Conservation (phyloP, 345 rosid genomes). For the Noccaea caerulescens region DNA sequence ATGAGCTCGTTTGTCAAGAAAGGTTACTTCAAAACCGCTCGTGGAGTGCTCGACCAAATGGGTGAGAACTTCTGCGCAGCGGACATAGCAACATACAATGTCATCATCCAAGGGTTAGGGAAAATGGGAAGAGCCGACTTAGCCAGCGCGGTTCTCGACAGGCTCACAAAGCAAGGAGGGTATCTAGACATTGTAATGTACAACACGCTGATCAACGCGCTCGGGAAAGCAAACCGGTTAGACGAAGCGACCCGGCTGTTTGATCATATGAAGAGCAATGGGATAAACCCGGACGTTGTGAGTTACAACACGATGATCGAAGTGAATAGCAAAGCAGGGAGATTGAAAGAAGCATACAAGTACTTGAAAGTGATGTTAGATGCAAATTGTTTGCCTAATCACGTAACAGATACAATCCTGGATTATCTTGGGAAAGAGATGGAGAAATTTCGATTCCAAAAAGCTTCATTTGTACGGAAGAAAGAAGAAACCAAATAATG, state of each 20-base stretch:
- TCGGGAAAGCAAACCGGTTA: conserved; percentile 80
- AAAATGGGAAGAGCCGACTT: conserved; percentile 89
- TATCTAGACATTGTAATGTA: conserved; percentile 87
- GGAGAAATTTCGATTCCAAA: conserved; percentile 64
- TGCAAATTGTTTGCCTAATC: conserved; percentile 76
- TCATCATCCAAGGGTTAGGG: conserved; percentile 83
- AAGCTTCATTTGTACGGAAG: conserved; percentile 60
- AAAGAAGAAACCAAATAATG: conserved; percentile 39
- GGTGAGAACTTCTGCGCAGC: conserved; percentile 63
- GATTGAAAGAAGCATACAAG: conserved; percentile 73
- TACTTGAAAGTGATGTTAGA: conserved; percentile 78
- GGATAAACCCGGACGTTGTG: conserved; percentile 79
- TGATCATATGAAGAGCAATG: conserved; percentile 73
- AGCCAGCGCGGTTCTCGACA: conserved; percentile 72
- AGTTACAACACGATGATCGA: conserved; percentile 84
- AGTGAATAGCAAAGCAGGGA: conserved; percentile 84
- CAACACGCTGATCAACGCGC: conserved; percentile 80
- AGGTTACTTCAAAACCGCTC: conserved; percentile 74
- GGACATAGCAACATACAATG: conserved; percentile 82
- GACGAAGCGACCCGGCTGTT: conserved; percentile 74
- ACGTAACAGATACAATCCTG: conserved; percentile 80
- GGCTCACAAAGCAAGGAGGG: conserved; percentile 76
- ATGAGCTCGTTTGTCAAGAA: conserved; percentile 90
- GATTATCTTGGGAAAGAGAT: conserved; percentile 82
- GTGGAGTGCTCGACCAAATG: conserved; percentile 74